Evolutionary conservation across 75 land plant species (phyloP), one percentile per base, ranked within the genome.

Genomic region (Azolla pinnata): DNA sequence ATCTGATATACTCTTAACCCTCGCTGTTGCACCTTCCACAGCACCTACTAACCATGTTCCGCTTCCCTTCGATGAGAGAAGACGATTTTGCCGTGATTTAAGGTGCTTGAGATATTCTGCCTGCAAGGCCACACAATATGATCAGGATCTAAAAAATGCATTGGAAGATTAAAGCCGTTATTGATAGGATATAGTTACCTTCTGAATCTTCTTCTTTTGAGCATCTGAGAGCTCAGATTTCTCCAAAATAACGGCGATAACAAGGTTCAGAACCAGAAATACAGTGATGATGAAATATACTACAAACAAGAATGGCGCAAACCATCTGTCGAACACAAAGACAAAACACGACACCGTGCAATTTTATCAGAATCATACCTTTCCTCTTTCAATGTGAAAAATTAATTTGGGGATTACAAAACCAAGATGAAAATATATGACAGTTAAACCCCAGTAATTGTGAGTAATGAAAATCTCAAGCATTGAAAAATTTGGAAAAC

Each of bases 191-290:
- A 18, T 51, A 19, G n/a, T 8, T 62, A 73, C 75, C 64, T 65
- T 65, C 61, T 73, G 75, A 29, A 73, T 73, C 25, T 73, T 57
- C 31, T 73, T 73, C 31, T 73, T 73, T 54, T 67, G 75, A 28
- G 53, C 44, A 31, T 73, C 75, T 9, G 71, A 49, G 20, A 73
- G 59, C 35, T 73, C 75, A 23, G 61, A 67, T 18, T 65, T 54
- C 42, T 73, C 75, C 33, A 73, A 56, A 18, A 73, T 61, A 21
- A 73, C 71, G 12, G 75, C 75, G 67, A 73, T 73, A 61, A 73
- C 55, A 28, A 73, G 57, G 40, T 73, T 67, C 2, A 73, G 26
- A 46, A 66, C 18, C 0, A 73, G 49, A 32, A 60, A 73, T 34
- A 63, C 29, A 24, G 70, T 73, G 31, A 73, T 44, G 25, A 65